phyloP scores from a whole-genome alignment of 495 filamentous ascomycete genomes.

The Tirmania nivea region DNA sequence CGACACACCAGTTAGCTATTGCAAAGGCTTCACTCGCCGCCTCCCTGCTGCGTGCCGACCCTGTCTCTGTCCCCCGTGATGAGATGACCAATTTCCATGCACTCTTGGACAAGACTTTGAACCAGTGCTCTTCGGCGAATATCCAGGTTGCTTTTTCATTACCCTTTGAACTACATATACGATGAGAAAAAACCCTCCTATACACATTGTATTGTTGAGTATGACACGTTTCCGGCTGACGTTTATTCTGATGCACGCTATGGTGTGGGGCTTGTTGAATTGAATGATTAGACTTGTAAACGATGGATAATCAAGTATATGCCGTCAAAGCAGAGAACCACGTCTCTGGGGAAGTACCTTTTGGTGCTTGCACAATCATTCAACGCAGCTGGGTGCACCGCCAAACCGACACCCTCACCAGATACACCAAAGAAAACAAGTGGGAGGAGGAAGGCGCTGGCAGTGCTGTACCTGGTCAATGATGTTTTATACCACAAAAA shows the following conservation, averaged over 20 bases:
- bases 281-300: conserved; percentile 51
- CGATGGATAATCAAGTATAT: conserved; percentile 58
- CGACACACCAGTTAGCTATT: conserved; percentile 54
- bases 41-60: conserved; percentile 47
- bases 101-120: conserved; percentile 41
- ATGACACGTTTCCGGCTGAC: conserved; percentile 4
- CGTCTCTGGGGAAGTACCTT: conserved; percentile 56
- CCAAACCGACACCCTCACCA: conserved; percentile 10
- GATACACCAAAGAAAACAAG: conserved; percentile 27
- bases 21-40: conserved; percentile 64
- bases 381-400: conserved; percentile 27
- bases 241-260: conserved; percentile 3
- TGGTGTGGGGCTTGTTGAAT: background rate
- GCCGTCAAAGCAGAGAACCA: conserved; percentile 41
- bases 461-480: conserved; percentile 63
- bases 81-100: conserved; percentile 52
- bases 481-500: conserved; percentile 66
- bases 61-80: conserved; percentile 42
- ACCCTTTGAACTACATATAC: background rate
- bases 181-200: conserved; percentile 29
- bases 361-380: conserved; percentile 32
- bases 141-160: conserved; percentile 70
- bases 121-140: conserved; percentile 59
- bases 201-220: background rate
- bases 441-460: conserved; percentile 44